Percentiles rank a stretch among this genome's conserved stretches.
Evolutionary conservation across 2,329 filamentous ascomycete species (phyloP).

Genomic region (Trichophyton benhamiae): DNA sequence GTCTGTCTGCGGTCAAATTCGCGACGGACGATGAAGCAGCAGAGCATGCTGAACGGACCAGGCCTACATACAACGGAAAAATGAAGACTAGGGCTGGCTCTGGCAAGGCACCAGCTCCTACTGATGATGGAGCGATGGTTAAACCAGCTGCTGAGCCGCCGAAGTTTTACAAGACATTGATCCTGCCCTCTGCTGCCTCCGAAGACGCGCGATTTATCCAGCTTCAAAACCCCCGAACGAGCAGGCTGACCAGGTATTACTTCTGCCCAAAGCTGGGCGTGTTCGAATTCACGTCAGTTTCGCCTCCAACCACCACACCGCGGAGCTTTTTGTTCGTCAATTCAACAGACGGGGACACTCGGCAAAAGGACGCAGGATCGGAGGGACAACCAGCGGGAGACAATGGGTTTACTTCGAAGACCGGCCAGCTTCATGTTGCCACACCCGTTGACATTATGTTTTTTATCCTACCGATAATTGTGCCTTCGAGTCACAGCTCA

Average conservation of each 20-base stretch:
- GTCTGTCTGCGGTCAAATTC: too few species aligned
- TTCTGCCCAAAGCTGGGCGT: constrained; percentile 48
- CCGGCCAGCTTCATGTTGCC: constrained; percentile 66
- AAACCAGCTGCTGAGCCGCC: constrained; percentile 7
- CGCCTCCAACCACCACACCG: constrained; percentile 38
- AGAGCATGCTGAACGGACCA: neutral
- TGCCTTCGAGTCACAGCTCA: constrained; percentile 32
- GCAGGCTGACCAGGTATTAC: constrained; percentile 40
- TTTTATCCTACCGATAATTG: constrained; percentile 62
- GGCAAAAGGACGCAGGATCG: constrained; percentile 4
- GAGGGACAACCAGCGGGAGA: neutral
- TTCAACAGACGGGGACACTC: constrained; percentile 12
- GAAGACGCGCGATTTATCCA: constrained; percentile 43
- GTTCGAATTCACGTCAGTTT: constrained; percentile 49
- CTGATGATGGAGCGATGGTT: neutral
- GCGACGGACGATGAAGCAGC: neutral
- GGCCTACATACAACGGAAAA: neutral
- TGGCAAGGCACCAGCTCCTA: neutral
- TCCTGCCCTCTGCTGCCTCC: constrained; percentile 44
- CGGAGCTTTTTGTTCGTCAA: constrained; percentile 44
- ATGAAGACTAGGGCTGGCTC: neutral
- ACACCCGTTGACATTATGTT: constrained; percentile 78
- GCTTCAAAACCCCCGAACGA: constrained; percentile 43
- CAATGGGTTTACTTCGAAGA: constrained; percentile 48
- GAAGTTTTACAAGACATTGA: constrained; percentile 39